Evolutionary conservation across 306 rosid genomes (phyloP), one percentile per base, ranked within the genome.

Genomic region (Sicyos baderoa): DNA sequence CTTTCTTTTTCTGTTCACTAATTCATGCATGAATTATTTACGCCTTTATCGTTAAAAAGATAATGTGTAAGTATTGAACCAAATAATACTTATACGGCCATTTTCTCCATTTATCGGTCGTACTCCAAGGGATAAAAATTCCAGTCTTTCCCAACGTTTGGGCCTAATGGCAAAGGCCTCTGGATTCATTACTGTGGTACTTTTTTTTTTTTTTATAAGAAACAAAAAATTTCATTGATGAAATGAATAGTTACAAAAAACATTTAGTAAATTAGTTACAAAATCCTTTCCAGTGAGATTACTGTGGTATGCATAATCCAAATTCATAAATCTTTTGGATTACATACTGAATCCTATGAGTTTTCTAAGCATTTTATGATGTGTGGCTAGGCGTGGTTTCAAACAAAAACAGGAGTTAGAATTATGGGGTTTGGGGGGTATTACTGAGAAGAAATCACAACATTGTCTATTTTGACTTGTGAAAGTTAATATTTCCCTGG

Each of bases 81-180:
- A 61, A 61, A 35, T 19, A 1, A 29, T 29, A 29, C 2, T 3
- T 29, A 5, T 29, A 29, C 35, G 35, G 35, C 35, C 35, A 29
- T 5, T 29, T 29, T 29, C 35, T 29, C 35, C 35, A 1, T 29
- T 29, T 29, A 29, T 29, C 4, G 35, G 35, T 29, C 2, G 4
- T 29, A 2, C 4, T 29, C 35, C 35, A 1, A 29, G 35, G 35
- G 35, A 25, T 29, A 63, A 35, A 35, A 35, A 35, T 16, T 16
- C 13, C 1, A n/a, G 51, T 11, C 25, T 35, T n/a, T 25, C 22
- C 47, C 45, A 29, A 32, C 9, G 7, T 16, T n/a, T n/a, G 32
- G 69, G 53, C 53, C 25, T 6, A 18, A 63, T 63, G 69, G 18
- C 25, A 63, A 18, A 14, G 68, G 52, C 69, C 19, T 56, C 14